These are phyloP conservation scores for Trichosanthes truncata DNA, from an alignment of 306 rosid species.

Conservation along the genomic window DNA sequence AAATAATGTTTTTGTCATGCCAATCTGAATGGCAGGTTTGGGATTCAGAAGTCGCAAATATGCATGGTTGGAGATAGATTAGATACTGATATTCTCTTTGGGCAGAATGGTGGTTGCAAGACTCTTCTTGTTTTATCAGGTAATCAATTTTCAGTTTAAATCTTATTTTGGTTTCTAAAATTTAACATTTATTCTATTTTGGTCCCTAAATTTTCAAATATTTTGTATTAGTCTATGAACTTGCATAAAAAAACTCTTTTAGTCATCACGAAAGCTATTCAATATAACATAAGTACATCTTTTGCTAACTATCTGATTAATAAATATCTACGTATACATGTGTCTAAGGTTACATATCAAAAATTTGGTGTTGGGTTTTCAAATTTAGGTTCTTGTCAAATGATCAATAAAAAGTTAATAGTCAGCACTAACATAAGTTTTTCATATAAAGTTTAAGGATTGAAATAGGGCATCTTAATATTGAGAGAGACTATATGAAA, in stretches of 20 bases:
- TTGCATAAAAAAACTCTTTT: not conserved
- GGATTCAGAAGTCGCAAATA: constrained; percentile 79
- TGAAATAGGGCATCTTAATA: too few species aligned
- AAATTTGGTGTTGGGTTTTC: not conserved
- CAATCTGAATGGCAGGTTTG: constrained; percentile 47
- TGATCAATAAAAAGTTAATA: not conserved
- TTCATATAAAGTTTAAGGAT: too few species aligned
- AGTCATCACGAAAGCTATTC: not conserved
- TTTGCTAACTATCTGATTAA: not conserved
- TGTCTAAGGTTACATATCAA: not conserved
- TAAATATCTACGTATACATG: too few species aligned
- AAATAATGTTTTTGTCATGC: not conserved
- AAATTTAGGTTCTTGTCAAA: not conserved
- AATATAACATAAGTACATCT: not conserved
- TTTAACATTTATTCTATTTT: not conserved
- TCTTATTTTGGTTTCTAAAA: not conserved
- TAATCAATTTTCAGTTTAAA: not conserved
- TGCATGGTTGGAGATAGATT: constrained; percentile 98
- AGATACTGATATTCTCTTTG: constrained; percentile 90
- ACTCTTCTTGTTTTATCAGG: constrained; percentile 94
- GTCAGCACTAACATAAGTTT: not conserved
- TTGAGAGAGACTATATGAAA: not conserved
- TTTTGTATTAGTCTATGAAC: not conserved
- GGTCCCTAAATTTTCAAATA: not conserved
- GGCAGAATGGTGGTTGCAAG: constrained; percentile 96